These are phyloP conservation scores for Ceratocystis huliohia DNA, from an alignment of 2,329 filamentous ascomycete genomes.

Conservation along the genomic window DNA sequence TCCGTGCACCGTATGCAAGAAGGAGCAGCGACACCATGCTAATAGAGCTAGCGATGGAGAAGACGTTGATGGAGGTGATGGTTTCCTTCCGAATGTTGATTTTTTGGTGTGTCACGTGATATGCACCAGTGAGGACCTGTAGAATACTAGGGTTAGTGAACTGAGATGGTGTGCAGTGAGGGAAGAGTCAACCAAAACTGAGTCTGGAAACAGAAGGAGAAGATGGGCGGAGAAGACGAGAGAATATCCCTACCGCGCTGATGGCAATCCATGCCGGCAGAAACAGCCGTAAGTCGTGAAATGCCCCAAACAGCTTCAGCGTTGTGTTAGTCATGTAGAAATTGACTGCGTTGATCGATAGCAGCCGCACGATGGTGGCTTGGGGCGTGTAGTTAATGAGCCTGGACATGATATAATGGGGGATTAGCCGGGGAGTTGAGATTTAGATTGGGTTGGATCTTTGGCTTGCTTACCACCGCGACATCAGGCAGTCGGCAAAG, in stretches of 20 bases:
- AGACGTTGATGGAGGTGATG: conserved; percentile 61
- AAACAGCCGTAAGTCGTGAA: conserved; percentile 55
- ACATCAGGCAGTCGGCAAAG: conserved; percentile 77
- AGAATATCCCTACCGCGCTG: conserved; percentile 44
- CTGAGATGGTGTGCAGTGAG: neutral
- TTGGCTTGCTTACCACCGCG: conserved; percentile 49
- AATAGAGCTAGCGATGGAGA: conserved; percentile 63
- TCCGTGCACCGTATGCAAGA: conserved; percentile 51
- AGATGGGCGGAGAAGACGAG: neutral
- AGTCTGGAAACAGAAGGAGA: neutral
- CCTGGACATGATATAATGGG: conserved; percentile 34
- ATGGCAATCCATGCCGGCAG: conserved; percentile 69
- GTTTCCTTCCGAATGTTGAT: conserved; percentile 72
- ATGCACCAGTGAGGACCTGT: conserved; percentile 58
- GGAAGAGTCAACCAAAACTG: too few species aligned
- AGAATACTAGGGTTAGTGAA: neutral
- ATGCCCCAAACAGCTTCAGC: conserved; percentile 56
- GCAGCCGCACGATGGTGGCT: conserved; percentile 66
- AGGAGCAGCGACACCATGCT: conserved; percentile 58
- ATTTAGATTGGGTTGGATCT: conserved; percentile 18
- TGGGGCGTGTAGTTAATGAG: conserved; percentile 72
- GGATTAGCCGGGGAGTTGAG: neutral
- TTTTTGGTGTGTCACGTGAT: conserved; percentile 65
- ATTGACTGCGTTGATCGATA: conserved; percentile 62
- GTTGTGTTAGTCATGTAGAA: conserved; percentile 63